Evolutionary conservation across 2,329 filamentous ascomycete genomes (phyloP).

Genomic region (Sarocladium strictum): DNA sequence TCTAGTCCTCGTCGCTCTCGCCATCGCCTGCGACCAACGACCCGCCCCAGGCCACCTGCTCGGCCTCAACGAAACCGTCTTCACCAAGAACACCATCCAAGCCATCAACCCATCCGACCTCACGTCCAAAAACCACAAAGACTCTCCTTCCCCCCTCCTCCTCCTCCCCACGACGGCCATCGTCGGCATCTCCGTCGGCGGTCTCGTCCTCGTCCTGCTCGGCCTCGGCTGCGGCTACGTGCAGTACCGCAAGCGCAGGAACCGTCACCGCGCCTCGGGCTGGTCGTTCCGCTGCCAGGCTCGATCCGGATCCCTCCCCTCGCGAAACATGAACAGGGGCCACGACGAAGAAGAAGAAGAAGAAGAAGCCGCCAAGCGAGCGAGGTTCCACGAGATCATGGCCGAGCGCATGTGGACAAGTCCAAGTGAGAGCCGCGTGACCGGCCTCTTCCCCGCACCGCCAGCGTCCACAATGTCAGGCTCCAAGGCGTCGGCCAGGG

Average conservation of each 20-base stretch:
- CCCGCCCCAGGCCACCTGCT: constrained; percentile 30
- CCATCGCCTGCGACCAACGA: constrained; percentile 44
- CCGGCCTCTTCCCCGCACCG: neutral
- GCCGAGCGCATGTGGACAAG: neutral
- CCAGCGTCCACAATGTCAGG: constrained; percentile 3
- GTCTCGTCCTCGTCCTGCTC: constrained; percentile 29
- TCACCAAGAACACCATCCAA: constrained; percentile 26
- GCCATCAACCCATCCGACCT: constrained; percentile 26
- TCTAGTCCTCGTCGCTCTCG: constrained; percentile 43
- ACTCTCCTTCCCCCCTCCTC: neutral
- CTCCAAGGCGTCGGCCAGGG: neutral
- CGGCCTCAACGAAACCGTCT: constrained; percentile 39
- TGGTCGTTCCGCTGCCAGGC: constrained; percentile 48
- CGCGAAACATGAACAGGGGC: neutral
- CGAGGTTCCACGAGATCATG: neutral
- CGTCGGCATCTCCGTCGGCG: constrained; percentile 37
- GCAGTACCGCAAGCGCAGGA: constrained; percentile 38
- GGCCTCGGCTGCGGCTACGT: constrained; percentile 35
- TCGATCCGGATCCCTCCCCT: constrained; percentile 15
- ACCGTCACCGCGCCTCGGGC: constrained; percentile 30
- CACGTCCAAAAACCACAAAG: neutral
- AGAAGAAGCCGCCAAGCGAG: neutral
- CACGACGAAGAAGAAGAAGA: too few species aligned
- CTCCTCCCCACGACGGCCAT: constrained; percentile 33
- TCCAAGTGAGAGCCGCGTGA: neutral